Base-by-base conservation (phyloP, 116 monocot genomes). In the Posidonia oceanica region DNA sequence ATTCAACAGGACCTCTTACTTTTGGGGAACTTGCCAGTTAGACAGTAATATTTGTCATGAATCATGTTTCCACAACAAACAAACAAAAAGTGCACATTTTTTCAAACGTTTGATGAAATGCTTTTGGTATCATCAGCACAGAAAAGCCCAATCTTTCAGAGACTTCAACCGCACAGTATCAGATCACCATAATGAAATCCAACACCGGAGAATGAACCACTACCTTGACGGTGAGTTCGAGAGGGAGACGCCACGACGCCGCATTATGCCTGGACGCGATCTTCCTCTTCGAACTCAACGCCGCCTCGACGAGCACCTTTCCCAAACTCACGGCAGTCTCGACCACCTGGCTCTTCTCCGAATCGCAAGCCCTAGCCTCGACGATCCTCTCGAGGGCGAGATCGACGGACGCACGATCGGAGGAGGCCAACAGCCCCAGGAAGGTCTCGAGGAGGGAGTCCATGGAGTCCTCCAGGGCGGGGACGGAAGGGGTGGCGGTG, bases 201-300 rank as follows among this genome's bases (percentile, higher is more conserved):
- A 17, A 67, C 10, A n/a, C 18, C 39, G 10, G 42, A 67, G 42
- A 67, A 8, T 17, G 3, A 20, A 41, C 10, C 18, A 42, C 5
- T 3, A 85, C 89, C 65, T 79, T 85, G 52, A 86, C 60, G 40
- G 89, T 89, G 76, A 89, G 86, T 80, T 89, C 89, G 37, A 71
- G 60, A 6, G 89, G 76, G 42, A 89, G 79, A 18, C 81, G 81
- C 89, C 89, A 89, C 4, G 75, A 63, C 7, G 55, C 57, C 12
- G 75, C 70, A 67, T 86, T 89, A 67, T 86, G 89, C 22, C 21
- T 39, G 42, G 83, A 59, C 0, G 83, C 76, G 42, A 73, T 78
- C 62, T 64, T 78, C 60, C 83, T 75, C 5, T 73, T 73, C 17
- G 83, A 76, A 54, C 83, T 56, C 67, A 16, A 59, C 17, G 86